Evolutionary conservation across 257 asterid species (phyloP), one percentile per base, ranked within the genome.

Genomic region (Anisodus acutangulus): DNA sequence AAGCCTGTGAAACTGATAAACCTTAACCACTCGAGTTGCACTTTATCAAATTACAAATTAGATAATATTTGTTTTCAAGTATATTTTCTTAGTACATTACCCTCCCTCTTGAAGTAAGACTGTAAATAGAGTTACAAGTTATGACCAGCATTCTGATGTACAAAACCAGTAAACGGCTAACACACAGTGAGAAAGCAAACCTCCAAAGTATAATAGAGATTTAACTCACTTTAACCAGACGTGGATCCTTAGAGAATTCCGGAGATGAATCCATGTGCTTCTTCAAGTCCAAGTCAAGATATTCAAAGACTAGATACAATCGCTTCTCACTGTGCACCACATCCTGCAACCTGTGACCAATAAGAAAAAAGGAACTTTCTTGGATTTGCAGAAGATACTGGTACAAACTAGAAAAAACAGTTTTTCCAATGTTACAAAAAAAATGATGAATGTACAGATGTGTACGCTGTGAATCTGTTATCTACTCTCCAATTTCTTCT

Each of bases 261-360:
- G 99, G 99, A 85, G 91, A 91, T 9, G 99, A 88, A 90, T 96
- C 99, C 99, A 96, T 96, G 86, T 96, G 99, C 83, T 96, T 96
- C 93, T 94, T 96, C 94, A 96, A 89, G 87, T 96, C 98, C 94
- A 94, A 89, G 90, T 96, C 99, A 89, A 96, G 93, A 85, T 94
- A 96, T 90, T 96, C 99, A 91, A 96, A 96, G 6, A 96, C 98
- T 84, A 96, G 92, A 86, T 96, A 96, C 84, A 96, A 84, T 31
- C 99, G 93, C 87, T 89, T 96, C 90, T 96, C 99, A 80, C 95
- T 91, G 86, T 96, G 99, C 87, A 96, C 98, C 88, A 96, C 99
- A 79, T 96, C 99, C 89, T 94, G 98, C 93, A 96, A 89, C 97
- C 99, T 96, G 91, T 47, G 79, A 85, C 66, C 83, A 85, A 64